Base-by-base conservation (phyloP, 2,329 filamentous ascomycete genomes). In the Diaporthe nobilis region DNA sequence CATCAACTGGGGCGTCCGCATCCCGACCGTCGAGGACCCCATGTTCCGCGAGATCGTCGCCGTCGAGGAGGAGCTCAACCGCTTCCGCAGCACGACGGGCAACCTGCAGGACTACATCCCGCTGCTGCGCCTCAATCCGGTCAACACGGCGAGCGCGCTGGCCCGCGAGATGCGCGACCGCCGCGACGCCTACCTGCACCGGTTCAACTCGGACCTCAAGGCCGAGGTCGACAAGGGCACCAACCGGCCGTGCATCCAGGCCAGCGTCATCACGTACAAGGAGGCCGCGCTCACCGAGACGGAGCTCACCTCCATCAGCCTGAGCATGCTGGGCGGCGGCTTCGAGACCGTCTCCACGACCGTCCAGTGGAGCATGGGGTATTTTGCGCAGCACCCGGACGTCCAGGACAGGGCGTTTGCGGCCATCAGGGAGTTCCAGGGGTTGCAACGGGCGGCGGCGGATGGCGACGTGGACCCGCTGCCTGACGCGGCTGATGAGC, bases 401-500 rank as follows among this genome's bases (percentile, higher is more conserved):
- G 90, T 92, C 77, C 91, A 93, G 81, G 79, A 85, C 39, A 87
- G 86, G 47, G 91, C 91, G 1, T 89, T 90, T 77, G 82, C 86
- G 0, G 91, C 91, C 74, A 92, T 92, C 81, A 86, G 86, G 81
- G 85, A 86, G n/a, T 76, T 75, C 13, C 75, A 75, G 47, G 71
- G 74, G 0, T 6, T 39, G 1, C 2, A 5, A 1, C 6, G 15
- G 0, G 39, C 25, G n/a, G 39, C 22, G 37, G 39, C 8, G 13
- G 55, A 37, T 2, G 77, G 75, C 86, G 88, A 0, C 91, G 92
- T 80, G 88, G 60, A 76, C n/a, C 63, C 90, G 4, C 81, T 90
- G 76, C 87, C 88, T 77, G 89, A 92, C 78, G 89, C 90, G 44
- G 92, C 90, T 90, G 87, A 90, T 77, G 91, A 92, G 80, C 90